Conservation (phyloP, 2,329 filamentous ascomycete species). For the Daldinia sp. region DNA sequence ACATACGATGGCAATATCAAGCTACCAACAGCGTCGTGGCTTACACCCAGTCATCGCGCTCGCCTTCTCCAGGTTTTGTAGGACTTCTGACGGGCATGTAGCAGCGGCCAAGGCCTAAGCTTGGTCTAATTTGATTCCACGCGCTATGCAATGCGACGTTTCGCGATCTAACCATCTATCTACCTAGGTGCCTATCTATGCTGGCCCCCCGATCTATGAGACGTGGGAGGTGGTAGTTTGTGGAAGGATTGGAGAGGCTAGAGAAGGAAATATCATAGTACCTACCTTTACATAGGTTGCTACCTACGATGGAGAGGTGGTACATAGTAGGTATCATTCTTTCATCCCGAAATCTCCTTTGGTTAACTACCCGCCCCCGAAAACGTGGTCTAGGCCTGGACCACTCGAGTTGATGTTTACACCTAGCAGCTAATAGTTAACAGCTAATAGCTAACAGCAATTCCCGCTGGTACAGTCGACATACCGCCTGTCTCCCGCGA, state of each 20-base stretch:
- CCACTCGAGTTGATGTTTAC: not conserved
- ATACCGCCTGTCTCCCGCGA: not conserved
- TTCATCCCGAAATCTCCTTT: not conserved
- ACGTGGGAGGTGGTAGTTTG: not conserved
- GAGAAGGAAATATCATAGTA: not conserved
- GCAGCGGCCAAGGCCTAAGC: not conserved
- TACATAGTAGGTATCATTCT: not conserved
- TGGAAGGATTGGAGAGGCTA: constrained; percentile 17
- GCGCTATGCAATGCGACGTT: constrained; percentile 25
- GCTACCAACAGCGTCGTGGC: not conserved
- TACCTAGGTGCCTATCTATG: too few relatives aligned
- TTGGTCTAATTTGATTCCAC: not conserved
- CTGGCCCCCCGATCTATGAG: too few relatives aligned
- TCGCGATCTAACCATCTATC: constrained; percentile 15
- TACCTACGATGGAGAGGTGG: too few relatives aligned
- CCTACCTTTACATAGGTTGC: too few relatives aligned
- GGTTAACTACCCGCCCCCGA: constrained; percentile 20
- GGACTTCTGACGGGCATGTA: not conserved
- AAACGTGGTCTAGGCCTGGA: constrained; percentile 5
- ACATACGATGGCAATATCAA: not conserved
- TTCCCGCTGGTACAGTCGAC: not conserved
- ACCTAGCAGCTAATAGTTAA: not conserved
- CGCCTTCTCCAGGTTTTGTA: not conserved
- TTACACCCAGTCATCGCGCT: not conserved
- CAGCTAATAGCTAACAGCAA: not conserved